Base-by-base conservation (phyloP, 1,284 basidiomycete species). In the Trichosporon ovoides region DNA sequence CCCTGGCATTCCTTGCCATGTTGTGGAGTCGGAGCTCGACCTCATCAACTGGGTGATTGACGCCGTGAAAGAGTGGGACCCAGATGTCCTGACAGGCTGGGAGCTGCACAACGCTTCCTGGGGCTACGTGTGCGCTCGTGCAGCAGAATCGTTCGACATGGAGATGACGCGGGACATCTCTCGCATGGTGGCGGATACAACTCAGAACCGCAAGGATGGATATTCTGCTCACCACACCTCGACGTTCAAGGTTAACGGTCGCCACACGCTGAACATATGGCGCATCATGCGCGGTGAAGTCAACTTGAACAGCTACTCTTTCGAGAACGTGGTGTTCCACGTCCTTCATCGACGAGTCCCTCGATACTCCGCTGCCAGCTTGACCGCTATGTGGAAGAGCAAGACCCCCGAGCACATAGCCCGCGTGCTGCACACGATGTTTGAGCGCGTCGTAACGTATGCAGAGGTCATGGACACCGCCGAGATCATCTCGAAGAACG, bases 211-310 rank as follows among this genome's bases (percentile, higher is more conserved):
- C 35, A 80, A 79, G 20, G 85, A 89, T 64, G 82, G 84, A 62
- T 97, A 92, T 87, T 85, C 84, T 14, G 77, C 82, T 56, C 83
- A 84, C 55, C 88, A 88, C 62, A 86, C 86, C 1, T 88, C 92
- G 0, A 88, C 87, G 1, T 87, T 98, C 73, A 87, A 86, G 66
- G 85, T 95, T 36, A 81, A 83, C 11, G 95, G 95, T 0, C 83
- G 95, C 10, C 93, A 98, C 71, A 87, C 94, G 34, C 80, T 98
- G 52, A 96, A 97, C 66, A 79, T 93, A 12, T 97, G 93, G 94
- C 82, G 93, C 50, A 84, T 97, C 56, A 89, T 98, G 82, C 85
- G 91, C 33, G 84, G 86, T 1, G 94, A 98, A 66, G 83, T 88
- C 56, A 85, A 83, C 9, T 78, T 98, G 57, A 84, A 83, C 38